Evolutionary conservation across 257 asterid species (phyloP), one percentile per base, ranked within the genome.

Genomic region (Capsicum rhomboideum): DNA sequence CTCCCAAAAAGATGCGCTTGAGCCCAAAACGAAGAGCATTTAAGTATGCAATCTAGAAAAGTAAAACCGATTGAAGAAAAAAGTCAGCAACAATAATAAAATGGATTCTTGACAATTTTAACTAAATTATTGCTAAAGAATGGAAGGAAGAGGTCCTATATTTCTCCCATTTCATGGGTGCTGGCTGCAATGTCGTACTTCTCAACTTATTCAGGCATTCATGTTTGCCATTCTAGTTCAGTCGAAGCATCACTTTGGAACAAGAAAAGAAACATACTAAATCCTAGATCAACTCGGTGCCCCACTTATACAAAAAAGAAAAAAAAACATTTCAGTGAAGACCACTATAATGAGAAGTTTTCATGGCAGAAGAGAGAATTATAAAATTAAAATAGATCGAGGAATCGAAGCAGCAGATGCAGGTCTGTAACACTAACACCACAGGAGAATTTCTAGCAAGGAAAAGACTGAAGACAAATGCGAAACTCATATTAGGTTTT

Each of bases 1-100:
- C 99, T 83, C 98, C 98, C 8, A 97, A 97, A 84, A 97, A 86
- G 79, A 97, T 97, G 69, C 97, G 86, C 88, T 94, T 95, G 83
- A 95, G 91, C 85, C 98, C 97, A 31, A 92, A 95, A 44, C 89
- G 97, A 59, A 91, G 85, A 16, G 99, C 99, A 79, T 94, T 95
- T 90, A 95, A 86, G 91, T 95, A 93, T 58, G 99, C 98, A 61
- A 95, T 95, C 99, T 95, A 91, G 66, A 16, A 52, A 74, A 80
- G 29, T 20, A 40, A 78, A 75, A 78, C 66, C 46, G 83, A 53
- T 77, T 34, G 50, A 63, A 78, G 68, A 44, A 66, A 59, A 75
- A 84, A 72, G 78, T 67, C 55, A 55, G 46, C 61, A 64, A 50
- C 69, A 53, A 82, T 20, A 50, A 4, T 18, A 5, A 56, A 29